A percentile compares a stretch with the other conserved stretches of the same genome.
phyloP scores from a whole-genome alignment of 768 basidiomycete species.

The Neoboletus magnificus region DNA sequence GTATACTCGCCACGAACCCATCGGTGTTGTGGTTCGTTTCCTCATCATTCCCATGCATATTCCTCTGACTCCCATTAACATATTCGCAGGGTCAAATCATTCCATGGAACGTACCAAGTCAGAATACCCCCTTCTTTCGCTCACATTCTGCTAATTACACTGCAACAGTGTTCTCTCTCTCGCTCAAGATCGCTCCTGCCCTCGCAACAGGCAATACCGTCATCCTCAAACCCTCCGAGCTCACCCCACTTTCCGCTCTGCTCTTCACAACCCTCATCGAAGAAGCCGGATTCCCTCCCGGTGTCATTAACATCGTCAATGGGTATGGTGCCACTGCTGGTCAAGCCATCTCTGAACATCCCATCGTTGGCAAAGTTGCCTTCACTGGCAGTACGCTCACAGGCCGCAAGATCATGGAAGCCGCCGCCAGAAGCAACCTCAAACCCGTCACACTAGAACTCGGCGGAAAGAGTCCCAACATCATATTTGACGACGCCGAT shows the following conservation, averaged over 20 bases:
- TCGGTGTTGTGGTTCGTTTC: constrained; percentile 11
- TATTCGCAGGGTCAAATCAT: constrained; percentile 9
- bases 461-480: constrained; percentile 9
- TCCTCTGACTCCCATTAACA: not conserved
- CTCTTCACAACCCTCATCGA: constrained; percentile 3
- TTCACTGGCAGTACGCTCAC: constrained; percentile 12
- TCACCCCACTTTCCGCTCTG: constrained; percentile 8
- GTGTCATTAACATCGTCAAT: constrained; percentile 7
- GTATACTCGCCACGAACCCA: constrained; percentile 10
- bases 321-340: constrained; percentile 7
- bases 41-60: not conserved
- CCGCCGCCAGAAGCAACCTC: constrained; percentile 10
- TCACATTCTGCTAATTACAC: not conserved
- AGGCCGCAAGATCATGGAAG: constrained; percentile 13
- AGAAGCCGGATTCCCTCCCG: constrained; percentile 8
- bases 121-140: not conserved
- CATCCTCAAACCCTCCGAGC: constrained; percentile 11
- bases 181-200: constrained; percentile 7
- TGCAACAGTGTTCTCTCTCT: constrained; percentile 5
- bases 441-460: constrained; percentile 10
- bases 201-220: constrained; percentile 9
- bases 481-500: constrained; percentile 13
- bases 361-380: constrained; percentile 2
- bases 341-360: constrained; percentile 11
- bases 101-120: constrained; percentile 10